Percentiles rank a stretch among this genome's conserved stretches.
These are phyloP conservation scores for Saccharomycopsis oosterbeekiorum DNA, from an alignment of 805 yeast genomes.

Conservation along the genomic window DNA sequence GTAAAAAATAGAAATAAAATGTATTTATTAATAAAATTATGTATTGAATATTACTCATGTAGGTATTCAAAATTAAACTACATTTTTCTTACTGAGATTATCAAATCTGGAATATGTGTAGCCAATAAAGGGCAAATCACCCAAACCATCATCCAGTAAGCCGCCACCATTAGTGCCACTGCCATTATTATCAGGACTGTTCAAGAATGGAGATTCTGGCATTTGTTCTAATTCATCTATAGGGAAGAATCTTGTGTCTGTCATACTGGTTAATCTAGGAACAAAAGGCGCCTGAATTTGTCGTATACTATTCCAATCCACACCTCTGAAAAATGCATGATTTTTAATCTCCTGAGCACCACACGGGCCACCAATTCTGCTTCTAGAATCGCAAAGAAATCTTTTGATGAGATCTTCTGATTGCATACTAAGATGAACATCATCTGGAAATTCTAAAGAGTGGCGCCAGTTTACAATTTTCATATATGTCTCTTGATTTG, in stretches of 20 bases:
- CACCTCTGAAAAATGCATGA: slow-evolving; percentile 42
- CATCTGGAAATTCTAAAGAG: slow-evolving; percentile 38
- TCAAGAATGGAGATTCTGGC: slow-evolving; percentile 35
- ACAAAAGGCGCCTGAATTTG: slow-evolving; percentile 41
- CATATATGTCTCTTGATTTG: slow-evolving; percentile 40
- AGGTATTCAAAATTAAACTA: background rate
- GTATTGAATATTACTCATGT: background rate
- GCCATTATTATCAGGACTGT: slow-evolving; percentile 11
- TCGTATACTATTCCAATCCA: slow-evolving; percentile 40
- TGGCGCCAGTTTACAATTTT: slow-evolving; percentile 42
- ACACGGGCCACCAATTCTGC: slow-evolving; percentile 33
- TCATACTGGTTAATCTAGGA: slow-evolving; percentile 36
- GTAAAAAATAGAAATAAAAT: background rate
- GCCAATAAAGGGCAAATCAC: slow-evolving; percentile 42
- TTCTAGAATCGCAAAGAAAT: slow-evolving; percentile 33
- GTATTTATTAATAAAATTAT: background rate
- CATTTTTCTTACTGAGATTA: slow-evolving; percentile 34
- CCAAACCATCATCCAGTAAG: slow-evolving; percentile 27
- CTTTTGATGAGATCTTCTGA: slow-evolving; percentile 37
- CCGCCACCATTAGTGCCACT: slow-evolving; percentile 16
- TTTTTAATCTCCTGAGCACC: slow-evolving; percentile 41
- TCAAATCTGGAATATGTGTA: slow-evolving; percentile 41
- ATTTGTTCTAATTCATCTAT: slow-evolving; percentile 40
- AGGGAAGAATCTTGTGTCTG: slow-evolving; percentile 42
- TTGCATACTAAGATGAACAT: slow-evolving; percentile 38